These are phyloP conservation scores for Spizellomyces sp. DNA, from an alignment of 192 early-diverging fungal genomes.

Conservation along the genomic window DNA sequence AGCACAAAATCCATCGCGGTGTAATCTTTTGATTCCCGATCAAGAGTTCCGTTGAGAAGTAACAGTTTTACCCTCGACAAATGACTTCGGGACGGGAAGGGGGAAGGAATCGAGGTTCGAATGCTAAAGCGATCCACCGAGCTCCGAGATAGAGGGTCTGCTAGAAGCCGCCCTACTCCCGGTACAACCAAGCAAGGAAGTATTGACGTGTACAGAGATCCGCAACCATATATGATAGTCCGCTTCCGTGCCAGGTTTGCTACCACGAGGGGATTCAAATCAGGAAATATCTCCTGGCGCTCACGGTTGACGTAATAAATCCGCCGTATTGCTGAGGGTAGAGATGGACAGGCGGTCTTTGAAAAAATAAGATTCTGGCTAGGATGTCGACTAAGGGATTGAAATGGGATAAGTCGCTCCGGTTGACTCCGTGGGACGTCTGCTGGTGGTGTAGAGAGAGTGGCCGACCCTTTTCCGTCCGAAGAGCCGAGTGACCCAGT, in stretches of 20 bases:
- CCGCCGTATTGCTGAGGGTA: slow-evolving; percentile 57
- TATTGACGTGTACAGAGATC: slow-evolving; percentile 75
- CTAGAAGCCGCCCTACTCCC: slow-evolving; percentile 65
- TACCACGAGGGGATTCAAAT: slow-evolving; percentile 62
- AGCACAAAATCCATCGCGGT: slow-evolving; percentile 72
- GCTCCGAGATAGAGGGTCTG: slow-evolving; percentile 28
- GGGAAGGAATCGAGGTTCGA: neutral
- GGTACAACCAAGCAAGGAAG: slow-evolving; percentile 72
- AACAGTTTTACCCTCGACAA: slow-evolving; percentile 55
- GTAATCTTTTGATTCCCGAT: slow-evolving; percentile 70
- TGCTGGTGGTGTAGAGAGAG: slow-evolving; percentile 33
- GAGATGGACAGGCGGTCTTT: slow-evolving; percentile 46
- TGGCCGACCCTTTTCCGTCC: neutral
- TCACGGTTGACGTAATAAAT: slow-evolving; percentile 76
- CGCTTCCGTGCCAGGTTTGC: slow-evolving; percentile 51
- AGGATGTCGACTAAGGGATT: slow-evolving; percentile 2
- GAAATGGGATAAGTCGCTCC: slow-evolving; percentile 16
- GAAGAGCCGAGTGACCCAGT: slow-evolving; percentile 22
- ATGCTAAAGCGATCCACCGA: neutral
- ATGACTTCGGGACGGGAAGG: neutral
- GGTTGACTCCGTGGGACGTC: slow-evolving; percentile 1
- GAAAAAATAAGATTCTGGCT: slow-evolving; percentile 55
- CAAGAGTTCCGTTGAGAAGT: slow-evolving; percentile 69
- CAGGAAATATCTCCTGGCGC: slow-evolving; percentile 68
- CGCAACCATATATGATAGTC: slow-evolving; percentile 70